Evolutionary conservation across 2,329 filamentous ascomycete genomes (phyloP).

Genomic region (Penicillium sp.): DNA sequence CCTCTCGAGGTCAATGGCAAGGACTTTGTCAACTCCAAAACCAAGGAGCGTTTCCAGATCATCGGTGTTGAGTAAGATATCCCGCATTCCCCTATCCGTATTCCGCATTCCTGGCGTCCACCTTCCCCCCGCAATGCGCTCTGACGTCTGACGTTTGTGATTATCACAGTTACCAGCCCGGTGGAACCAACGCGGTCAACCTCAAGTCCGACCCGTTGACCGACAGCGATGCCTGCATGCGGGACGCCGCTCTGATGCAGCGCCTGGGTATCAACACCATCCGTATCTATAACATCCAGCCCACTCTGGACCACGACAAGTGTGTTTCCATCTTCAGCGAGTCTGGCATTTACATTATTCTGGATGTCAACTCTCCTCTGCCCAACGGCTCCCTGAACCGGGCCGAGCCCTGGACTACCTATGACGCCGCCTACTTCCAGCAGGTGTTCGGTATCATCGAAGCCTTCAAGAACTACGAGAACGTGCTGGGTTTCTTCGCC

Average conservation of each 20-base stretch:
- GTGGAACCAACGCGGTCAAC: constrained; percentile 59
- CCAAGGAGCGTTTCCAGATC: constrained; percentile 60
- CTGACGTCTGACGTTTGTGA: constrained; percentile 3
- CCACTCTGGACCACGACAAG: constrained; percentile 58
- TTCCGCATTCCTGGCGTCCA: background rate
- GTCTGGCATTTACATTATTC: constrained; percentile 64
- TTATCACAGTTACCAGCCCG: constrained; percentile 57
- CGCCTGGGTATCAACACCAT: constrained; percentile 63
- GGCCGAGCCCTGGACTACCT: constrained; percentile 53
- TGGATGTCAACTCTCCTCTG: constrained; percentile 64
- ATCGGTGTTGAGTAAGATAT: constrained; percentile 58
- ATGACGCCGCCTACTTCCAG: constrained; percentile 55
- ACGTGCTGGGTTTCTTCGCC: constrained; percentile 65
- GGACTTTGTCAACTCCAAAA: constrained; percentile 61
- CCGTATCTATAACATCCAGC: constrained; percentile 63
- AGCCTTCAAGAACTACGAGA: constrained; percentile 65
- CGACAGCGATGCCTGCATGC: constrained; percentile 57
- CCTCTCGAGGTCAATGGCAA: constrained; percentile 58
- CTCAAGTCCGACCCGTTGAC: constrained; percentile 56
- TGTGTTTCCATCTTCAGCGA: constrained; percentile 65
- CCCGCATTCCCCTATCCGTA: constrained; percentile 6
- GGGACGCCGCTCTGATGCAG: constrained; percentile 65
- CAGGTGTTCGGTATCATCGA: constrained; percentile 64
- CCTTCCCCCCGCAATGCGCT: background rate
- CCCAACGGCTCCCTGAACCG: constrained; percentile 57